Percentiles rank a stretch among this genome's conserved stretches.
Evolutionary conservation across 2,329 filamentous ascomycete species (phyloP).

Genomic region (Clarireedia sp.): DNA sequence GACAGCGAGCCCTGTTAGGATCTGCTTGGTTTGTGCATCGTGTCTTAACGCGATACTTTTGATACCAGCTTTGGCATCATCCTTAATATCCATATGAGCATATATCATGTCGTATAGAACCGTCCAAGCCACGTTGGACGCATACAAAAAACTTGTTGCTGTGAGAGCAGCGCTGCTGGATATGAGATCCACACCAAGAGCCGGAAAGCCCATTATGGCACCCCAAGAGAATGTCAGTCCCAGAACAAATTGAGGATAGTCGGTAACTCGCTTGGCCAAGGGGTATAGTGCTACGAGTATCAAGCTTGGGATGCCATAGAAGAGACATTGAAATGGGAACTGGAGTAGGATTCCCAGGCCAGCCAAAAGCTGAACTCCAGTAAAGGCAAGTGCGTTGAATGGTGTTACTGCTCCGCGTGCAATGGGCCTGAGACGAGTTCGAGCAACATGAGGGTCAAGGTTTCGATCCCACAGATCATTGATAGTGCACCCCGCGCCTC

Average conservation of each 20-base stretch:
- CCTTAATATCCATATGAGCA: conserved; percentile 83
- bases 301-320: conserved; percentile 69
- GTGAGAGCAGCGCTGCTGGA: conserved; percentile 52
- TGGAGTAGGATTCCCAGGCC: conserved; percentile 69
- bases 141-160: conserved; percentile 63
- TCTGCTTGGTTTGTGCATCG: conserved; percentile 66
- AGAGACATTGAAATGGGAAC: conserved; percentile 66
- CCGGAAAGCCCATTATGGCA: conserved; percentile 79
- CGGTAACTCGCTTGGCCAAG: conserved; percentile 74
- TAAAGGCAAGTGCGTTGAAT: conserved; percentile 63
- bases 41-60: conserved; percentile 82
- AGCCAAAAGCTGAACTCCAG: conserved; percentile 63
- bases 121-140: conserved; percentile 78
- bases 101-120: conserved; percentile 90
- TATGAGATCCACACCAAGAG: conserved; percentile 69
- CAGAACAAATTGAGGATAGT: conserved; percentile 79
- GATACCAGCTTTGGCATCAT: conserved; percentile 79
- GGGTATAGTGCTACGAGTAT: conserved; percentile 69
- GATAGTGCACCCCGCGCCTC: conserved; percentile 79
- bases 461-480: conserved; percentile 89
- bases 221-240: conserved; percentile 86
- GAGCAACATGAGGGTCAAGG: conserved; percentile 69
- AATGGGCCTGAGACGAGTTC: conserved; percentile 72
- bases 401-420: conserved; percentile 71
- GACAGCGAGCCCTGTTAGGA: conserved; percentile 62